Conservation (phyloP, 208 protist genomes). For the Histomonas meleagridis region DNA sequence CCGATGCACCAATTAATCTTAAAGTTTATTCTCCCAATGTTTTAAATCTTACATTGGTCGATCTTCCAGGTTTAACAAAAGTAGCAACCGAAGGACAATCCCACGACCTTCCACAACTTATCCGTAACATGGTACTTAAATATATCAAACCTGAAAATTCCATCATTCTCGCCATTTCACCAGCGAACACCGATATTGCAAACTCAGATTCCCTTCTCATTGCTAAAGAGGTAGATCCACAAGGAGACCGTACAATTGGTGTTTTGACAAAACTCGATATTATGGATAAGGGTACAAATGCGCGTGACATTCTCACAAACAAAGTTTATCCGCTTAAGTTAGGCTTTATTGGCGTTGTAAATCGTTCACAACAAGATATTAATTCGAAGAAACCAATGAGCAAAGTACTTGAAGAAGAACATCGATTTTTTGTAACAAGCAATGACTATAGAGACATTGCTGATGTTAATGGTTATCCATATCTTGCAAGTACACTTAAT, state of each 20-base stretch:
- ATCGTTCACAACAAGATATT: slow-evolving; percentile 89
- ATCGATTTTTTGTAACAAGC: slow-evolving; percentile 72
- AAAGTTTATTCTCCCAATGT: slow-evolving; percentile 76
- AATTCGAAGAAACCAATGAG: slow-evolving; percentile 67
- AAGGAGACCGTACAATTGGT: neutral
- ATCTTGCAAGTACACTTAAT: slow-evolving; percentile 48
- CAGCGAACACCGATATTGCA: slow-evolving; percentile 95
- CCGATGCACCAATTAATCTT: slow-evolving; percentile 82
- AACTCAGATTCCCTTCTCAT: slow-evolving; percentile 91
- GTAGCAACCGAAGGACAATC: slow-evolving; percentile 87
- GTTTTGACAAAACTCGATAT: slow-evolving; percentile 38
- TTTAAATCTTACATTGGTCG: slow-evolving; percentile 93
- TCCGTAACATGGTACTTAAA: slow-evolving; percentile 82
- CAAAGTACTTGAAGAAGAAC: slow-evolving; percentile 55
- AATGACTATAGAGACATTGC: slow-evolving; percentile 63
- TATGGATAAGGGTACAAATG: slow-evolving; percentile 76
- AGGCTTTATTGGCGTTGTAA: slow-evolving; percentile 92
- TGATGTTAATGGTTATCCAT: slow-evolving; percentile 43
- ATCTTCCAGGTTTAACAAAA: slow-evolving; percentile 96
- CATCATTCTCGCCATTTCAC: slow-evolving; percentile 87
- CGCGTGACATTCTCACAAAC: slow-evolving; percentile 78
- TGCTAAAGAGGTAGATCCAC: slow-evolving; percentile 62
- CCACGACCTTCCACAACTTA: slow-evolving; percentile 83
- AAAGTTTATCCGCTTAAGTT: slow-evolving; percentile 74
- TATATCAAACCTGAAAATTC: slow-evolving; percentile 84